A percentile compares a stretch with the other conserved stretches of the same genome.
These are phyloP conservation scores for Nothophoma quercina DNA, from an alignment of 2,329 filamentous ascomycete genomes.

Conservation along the genomic window DNA sequence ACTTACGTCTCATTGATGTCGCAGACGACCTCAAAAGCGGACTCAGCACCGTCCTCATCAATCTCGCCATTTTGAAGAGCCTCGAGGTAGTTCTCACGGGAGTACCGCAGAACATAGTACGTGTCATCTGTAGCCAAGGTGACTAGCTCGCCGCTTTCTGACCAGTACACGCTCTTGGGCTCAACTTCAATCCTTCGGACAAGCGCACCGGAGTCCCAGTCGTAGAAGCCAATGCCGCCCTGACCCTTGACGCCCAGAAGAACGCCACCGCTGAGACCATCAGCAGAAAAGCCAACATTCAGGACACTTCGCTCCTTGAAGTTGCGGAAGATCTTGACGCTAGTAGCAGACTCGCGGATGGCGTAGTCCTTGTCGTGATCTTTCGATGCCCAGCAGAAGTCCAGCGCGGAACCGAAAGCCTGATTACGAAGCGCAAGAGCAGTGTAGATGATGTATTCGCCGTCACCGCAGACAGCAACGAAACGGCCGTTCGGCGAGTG, in stretches of 20 bases:
- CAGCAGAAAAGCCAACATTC: constrained; percentile 94
- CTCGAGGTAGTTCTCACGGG: constrained; percentile 84
- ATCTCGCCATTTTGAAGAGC: constrained; percentile 82
- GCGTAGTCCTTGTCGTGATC: constrained; percentile 99
- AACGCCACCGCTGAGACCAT: constrained; percentile 87
- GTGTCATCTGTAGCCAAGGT: constrained; percentile 92
- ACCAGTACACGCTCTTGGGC: constrained; percentile 86
- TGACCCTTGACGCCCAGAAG: constrained; percentile 94
- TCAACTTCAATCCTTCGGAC: constrained; percentile 90
- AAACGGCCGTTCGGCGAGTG: constrained; percentile 97
- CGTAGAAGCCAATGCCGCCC: constrained; percentile 93
- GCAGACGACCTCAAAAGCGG: constrained; percentile 94
- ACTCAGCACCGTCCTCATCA: constrained; percentile 91
- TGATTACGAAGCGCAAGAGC: constrained; percentile 97
- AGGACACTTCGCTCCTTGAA: constrained; percentile 94
- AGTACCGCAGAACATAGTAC: constrained; percentile 93
- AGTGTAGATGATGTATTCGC: constrained; percentile 99
- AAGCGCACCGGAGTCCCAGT: constrained; percentile 89
- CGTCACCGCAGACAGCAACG: constrained; percentile 90
- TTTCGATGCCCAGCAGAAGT: constrained; percentile 97
- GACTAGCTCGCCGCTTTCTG: constrained; percentile 92
- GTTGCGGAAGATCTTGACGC: constrained; percentile 97
- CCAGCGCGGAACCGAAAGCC: constrained; percentile 91
- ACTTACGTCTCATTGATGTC: constrained; percentile 87
- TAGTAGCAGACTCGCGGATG: constrained; percentile 91